Base-by-base conservation (phyloP, 2,329 filamentous ascomycete genomes). In the Aureobasidium musti region DNA sequence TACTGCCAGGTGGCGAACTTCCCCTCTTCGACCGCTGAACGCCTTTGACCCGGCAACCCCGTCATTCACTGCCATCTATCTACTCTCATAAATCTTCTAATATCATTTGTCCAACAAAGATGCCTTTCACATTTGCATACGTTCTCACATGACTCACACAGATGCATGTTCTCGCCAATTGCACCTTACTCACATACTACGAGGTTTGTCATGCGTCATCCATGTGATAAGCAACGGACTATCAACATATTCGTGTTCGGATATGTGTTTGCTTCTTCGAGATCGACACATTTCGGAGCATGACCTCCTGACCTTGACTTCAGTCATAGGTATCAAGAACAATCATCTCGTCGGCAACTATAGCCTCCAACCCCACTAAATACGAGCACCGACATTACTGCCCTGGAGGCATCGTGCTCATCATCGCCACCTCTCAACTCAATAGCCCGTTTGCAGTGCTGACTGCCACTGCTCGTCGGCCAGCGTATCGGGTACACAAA, bases 11-110 rank as follows among this genome's bases (percentile, higher is more conserved):
- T 52, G 59, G 43, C 59, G 59, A 30, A 17, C 33, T 14, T 21
- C 45, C 37, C 26, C 45, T n/a, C 45, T 50, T 33, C 7, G 43
- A n/a, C 45, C 54, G 54, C 33, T 45, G 14, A 63, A 63, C 59
- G 47, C 43, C 43, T 52, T 17, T 61, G 30, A 37, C 57, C 28
- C 41, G 43, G 57, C 57, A 63, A 52, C 47, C 35, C 17, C 45
- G 50, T 61, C 41, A 50, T 28, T n/a, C 5, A 37, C 23, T 17
- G 23, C 19, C 5, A 54, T 19, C n/a, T 11, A 14, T 52, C 14
- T 50, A n/a, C 45, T 63, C 35, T 28, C 30, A 14, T 45, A 61
- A 49, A 23, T 26, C 2, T 14, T 37, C n/a, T 5, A 49, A 49
- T 37, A 10, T 19, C 43, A 49, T 13, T 26, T 37, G 26, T 30